These are phyloP conservation scores for Patellaria atrata DNA, from an alignment of 495 filamentous ascomycete genomes.

Conservation along the genomic window DNA sequence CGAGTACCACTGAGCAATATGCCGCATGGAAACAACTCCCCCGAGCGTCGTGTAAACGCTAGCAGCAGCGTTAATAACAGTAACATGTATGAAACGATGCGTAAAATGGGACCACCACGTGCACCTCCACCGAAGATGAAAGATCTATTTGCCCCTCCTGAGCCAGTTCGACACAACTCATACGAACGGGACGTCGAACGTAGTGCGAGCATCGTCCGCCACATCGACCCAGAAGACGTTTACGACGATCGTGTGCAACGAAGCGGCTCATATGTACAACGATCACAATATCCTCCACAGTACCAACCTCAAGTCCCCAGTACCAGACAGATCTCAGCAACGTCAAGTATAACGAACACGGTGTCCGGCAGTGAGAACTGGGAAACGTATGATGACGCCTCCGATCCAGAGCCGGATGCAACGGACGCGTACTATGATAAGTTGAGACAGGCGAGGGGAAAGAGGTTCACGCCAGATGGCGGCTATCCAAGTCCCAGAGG, in stretches of 20 bases:
- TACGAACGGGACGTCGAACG: constrained; percentile 26
- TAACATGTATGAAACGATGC: constrained; percentile 31
- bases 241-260: constrained; percentile 55
- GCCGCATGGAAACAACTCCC: constrained; percentile 68
- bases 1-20: constrained; percentile 68
- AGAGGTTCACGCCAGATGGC: constrained; percentile 48
- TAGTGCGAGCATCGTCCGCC: constrained; percentile 58
- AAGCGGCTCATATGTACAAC: constrained; percentile 16
- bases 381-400: constrained; percentile 55
- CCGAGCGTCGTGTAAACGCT: constrained; percentile 48
- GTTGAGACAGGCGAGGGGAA: constrained; percentile 48
- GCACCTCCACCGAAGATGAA: constrained; percentile 84
- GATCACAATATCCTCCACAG: constrained; percentile 8
- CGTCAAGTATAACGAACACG: constrained; percentile 43
- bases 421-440: constrained; percentile 67
- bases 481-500: constrained; percentile 33
- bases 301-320: constrained; percentile 35
- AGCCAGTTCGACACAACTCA: constrained; percentile 29
- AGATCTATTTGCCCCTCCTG: constrained; percentile 58
- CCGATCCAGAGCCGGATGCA: constrained; percentile 52
- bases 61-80: constrained; percentile 33
- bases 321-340: constrained; percentile 56
- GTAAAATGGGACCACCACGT: constrained; percentile 47
- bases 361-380: constrained; percentile 83
- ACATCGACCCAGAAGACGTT: constrained; percentile 69